Base-by-base conservation (phyloP, 257 asterid genomes). In the Nyctanthes arbortristis region DNA sequence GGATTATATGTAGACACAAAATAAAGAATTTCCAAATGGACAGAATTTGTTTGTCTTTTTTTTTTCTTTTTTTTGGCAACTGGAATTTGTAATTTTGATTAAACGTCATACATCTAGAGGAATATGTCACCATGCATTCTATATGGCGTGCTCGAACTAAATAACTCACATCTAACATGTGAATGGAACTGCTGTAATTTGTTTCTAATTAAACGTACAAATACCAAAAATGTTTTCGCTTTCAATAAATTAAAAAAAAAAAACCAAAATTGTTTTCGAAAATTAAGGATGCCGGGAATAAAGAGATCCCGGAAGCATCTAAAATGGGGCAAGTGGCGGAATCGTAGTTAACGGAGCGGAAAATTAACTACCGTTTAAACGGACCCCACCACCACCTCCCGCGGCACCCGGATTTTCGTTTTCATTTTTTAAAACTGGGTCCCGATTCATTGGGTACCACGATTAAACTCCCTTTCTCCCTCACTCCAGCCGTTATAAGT, bases 401-500 rank as follows among this genome's bases (percentile, higher is more conserved):
- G 0, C 20, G 1, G 29, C 33, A 14, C 54, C 10, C 43, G 4
- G 20, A 4, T 22, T 36, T 36, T 35, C 30, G 4, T 24, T 62
- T 62, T 36, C 47, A n/a, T n/a, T 1, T 22, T 33, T 18, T 20
- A 25, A 35, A 34, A 27, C 4, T 3, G 5, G 4, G 47, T 24
- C 54, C 30, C 11, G 33, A 63, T 22, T 5, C 4, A 22, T 7
- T 63, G 67, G 67, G 67, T 63, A 32, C 67, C 33, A 63, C 67
- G 1, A n/a, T 3, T 67, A 71, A 59, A 66, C 70, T 32, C 57
- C 30, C 59, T 10, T 18, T 49, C 28, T 22, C 28, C 24, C 31
- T 5, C 59, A 52, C 31, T 47, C 75, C 3, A n/a, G 20, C 33
- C 76, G n/a, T 40, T 79, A 79, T 79, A 79, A 75, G 67, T 67